phyloP scores from a whole-genome alignment of 2,329 filamentous ascomycete genomes.

The Delphinella strobiligena region DNA sequence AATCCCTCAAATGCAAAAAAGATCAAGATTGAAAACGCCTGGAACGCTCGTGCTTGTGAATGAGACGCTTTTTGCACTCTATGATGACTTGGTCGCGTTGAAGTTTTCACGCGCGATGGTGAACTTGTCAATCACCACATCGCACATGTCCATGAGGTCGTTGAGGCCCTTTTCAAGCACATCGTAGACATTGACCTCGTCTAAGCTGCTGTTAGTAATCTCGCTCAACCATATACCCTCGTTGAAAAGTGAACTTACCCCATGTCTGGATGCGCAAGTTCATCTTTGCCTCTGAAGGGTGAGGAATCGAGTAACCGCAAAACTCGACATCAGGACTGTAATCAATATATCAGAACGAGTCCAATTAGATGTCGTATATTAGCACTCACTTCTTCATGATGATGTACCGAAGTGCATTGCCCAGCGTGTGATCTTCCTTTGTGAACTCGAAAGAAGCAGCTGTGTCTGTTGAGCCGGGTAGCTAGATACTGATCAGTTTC shows the following conservation, averaged over 20 bases:
- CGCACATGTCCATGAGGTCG: constrained; percentile 83
- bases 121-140: constrained; percentile 89
- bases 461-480: constrained; percentile 71
- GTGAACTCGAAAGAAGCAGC: constrained; percentile 93
- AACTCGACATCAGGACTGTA: constrained; percentile 87
- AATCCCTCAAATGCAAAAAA: constrained; percentile 8
- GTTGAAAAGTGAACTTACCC: constrained; percentile 43
- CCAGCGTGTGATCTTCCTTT: constrained; percentile 87
- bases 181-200: constrained; percentile 66
- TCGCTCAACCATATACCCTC: not conserved
- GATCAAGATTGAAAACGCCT: constrained; percentile 4
- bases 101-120: constrained; percentile 54
- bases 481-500: constrained; percentile 34
- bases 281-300: constrained; percentile 93
- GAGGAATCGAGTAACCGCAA: constrained; percentile 94
- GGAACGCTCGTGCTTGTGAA: not conserved
- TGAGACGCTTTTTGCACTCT: constrained; percentile 7
- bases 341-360: constrained; percentile 5
- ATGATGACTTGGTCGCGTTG: constrained; percentile 24
- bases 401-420: constrained; percentile 85
- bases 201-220: constrained; percentile 32
- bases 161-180: constrained; percentile 82
- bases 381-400: constrained; percentile 87
- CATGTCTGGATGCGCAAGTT: constrained; percentile 96
- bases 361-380: not conserved